Base-by-base conservation (phyloP, 2,329 filamentous ascomycete species). In the Fusarium vanettenii region DNA sequence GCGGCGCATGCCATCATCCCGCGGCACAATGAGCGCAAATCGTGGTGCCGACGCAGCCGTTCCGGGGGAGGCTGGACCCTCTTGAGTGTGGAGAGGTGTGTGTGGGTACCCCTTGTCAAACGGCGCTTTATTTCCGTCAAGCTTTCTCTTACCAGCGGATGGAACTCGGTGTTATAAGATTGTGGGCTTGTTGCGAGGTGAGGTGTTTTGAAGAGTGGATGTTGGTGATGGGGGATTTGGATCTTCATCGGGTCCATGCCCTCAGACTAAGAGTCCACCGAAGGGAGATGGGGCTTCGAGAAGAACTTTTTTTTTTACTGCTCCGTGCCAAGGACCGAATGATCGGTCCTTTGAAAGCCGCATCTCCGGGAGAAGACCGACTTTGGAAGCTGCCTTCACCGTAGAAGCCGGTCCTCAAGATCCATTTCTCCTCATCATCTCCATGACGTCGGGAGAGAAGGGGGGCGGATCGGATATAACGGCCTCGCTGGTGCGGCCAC, bases 31-130 rank as follows among this genome's bases (percentile, higher is more conserved):
- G 76, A 74, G 71, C 66, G 67, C 73, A 76, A 71, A 70, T 67
- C 76, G 74, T 77, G 66, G 69, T 79, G 77, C 77, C 77, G 77
- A 77, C 76, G 68, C 76, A 79, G 74, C 77, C 77, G 77, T 79
- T 70, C 65, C 71, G 68, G 72, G 75, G 66, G 72, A 45, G 73
- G 45, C 60, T 56, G 63, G 61, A 69, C 33, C 39, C 52, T 25
- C 45, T 29, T 41, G 22, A 60, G 48, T 43, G 45, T 48, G 64
- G 27, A 59, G 50, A 65, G 66, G 70, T 43, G 74, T 57, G 76
- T 66, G 69, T 67, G 60, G 62, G 59, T 59, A 31, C 29, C 64
- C 41, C 31, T 41, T 63, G 71, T 43, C 56, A 63, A 67, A 66
- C 61, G 62, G 67, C 64, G 52, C 57, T 57, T 72, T 74, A 68